These are phyloP conservation scores for Penicillium sp. DNA, from an alignment of 2,329 filamentous ascomycete species.

Conservation along the genomic window DNA sequence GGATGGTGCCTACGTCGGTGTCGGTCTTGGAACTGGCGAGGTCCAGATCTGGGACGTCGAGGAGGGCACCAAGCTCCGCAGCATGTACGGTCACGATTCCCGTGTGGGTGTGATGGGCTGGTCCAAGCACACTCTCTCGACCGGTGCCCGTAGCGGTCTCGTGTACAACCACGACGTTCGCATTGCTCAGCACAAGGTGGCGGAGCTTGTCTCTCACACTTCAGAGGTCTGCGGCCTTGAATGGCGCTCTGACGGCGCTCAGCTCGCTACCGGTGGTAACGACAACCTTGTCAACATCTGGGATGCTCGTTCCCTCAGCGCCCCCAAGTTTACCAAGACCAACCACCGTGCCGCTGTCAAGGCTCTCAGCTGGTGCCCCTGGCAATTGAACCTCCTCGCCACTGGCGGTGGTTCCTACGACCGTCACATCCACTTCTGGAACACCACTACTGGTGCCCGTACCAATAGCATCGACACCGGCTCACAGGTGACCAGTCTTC, in stretches of 20 bases:
- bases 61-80: slow-evolving; percentile 89
- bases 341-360: slow-evolving; percentile 99
- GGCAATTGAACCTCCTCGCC: slow-evolving; percentile 94
- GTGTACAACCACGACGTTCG: slow-evolving; percentile 99
- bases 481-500: slow-evolving; percentile 90
- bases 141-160: slow-evolving; percentile 86
- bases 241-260: slow-evolving; percentile 93
- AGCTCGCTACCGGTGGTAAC: slow-evolving; percentile 95
- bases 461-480: slow-evolving; percentile 99
- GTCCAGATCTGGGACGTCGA: slow-evolving; percentile 99
- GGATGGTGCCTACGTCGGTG: slow-evolving; percentile 91
- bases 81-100: slow-evolving; percentile 96
- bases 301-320: slow-evolving; percentile 88
- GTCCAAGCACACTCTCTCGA: slow-evolving; percentile 97
- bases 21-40: slow-evolving; percentile 90
- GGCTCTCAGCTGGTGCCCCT: slow-evolving; percentile 96
- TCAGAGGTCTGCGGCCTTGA: slow-evolving; percentile 97
- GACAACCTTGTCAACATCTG: slow-evolving; percentile 99
- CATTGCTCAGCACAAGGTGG: slow-evolving; percentile 94
- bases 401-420: slow-evolving; percentile 96
- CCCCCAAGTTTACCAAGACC: slow-evolving; percentile 98
- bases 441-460: slow-evolving; percentile 92
- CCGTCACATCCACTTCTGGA: slow-evolving; percentile 99
- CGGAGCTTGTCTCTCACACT: slow-evolving; percentile 93
- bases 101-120: slow-evolving; percentile 97